Conservation (phyloP, 805 yeast genomes). For the Yamadazyma ubonensis region DNA sequence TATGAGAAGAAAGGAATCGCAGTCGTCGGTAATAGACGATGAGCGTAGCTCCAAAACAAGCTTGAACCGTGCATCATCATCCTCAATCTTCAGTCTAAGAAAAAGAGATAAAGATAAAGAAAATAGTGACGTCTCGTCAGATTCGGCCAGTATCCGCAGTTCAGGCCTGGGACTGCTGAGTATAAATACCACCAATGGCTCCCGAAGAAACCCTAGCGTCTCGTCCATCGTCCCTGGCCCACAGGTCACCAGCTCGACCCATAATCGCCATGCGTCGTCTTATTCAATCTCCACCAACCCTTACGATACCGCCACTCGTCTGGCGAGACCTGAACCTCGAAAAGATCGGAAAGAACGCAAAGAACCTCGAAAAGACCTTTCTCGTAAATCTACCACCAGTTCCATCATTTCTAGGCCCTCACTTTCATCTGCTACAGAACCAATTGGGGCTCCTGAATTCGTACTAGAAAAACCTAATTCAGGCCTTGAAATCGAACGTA, state of each 20-base stretch:
- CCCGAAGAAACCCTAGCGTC: too few relatives aligned
- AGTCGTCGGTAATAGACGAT: slow-evolving; percentile 22
- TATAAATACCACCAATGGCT: slow-evolving; percentile 11
- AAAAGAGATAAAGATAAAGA: slow-evolving; percentile 21
- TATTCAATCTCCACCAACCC: slow-evolving; percentile 36
- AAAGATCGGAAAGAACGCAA: too few relatives aligned
- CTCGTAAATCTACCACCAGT: slow-evolving; percentile 24
- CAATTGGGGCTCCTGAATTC: too few relatives aligned
- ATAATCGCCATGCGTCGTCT: slow-evolving; percentile 40
- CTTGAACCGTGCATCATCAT: slow-evolving; percentile 29
- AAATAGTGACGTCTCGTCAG: slow-evolving; percentile 33
- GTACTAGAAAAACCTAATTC: slow-evolving; percentile 65
- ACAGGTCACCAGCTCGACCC: slow-evolving; percentile 32
- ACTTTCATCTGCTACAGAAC: slow-evolving; percentile 15
- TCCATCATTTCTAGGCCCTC: slow-evolving; percentile 30
- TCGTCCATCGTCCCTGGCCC: slow-evolving; percentile 29
- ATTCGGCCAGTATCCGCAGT: slow-evolving; percentile 30
- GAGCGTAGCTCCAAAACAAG: slow-evolving; percentile 14
- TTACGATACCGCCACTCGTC: too few relatives aligned
- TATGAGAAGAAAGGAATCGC: slow-evolving; percentile 26
- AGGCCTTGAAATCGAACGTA: slow-evolving; percentile 62
- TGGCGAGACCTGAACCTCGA: too few relatives aligned
- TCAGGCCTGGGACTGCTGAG: slow-evolving; percentile 19
- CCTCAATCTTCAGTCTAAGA: slow-evolving; percentile 38
- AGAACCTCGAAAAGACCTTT: too few relatives aligned